These are phyloP conservation scores for Coemansia sp. DNA, from an alignment of 192 early-diverging fungal species.

Conservation along the genomic window DNA sequence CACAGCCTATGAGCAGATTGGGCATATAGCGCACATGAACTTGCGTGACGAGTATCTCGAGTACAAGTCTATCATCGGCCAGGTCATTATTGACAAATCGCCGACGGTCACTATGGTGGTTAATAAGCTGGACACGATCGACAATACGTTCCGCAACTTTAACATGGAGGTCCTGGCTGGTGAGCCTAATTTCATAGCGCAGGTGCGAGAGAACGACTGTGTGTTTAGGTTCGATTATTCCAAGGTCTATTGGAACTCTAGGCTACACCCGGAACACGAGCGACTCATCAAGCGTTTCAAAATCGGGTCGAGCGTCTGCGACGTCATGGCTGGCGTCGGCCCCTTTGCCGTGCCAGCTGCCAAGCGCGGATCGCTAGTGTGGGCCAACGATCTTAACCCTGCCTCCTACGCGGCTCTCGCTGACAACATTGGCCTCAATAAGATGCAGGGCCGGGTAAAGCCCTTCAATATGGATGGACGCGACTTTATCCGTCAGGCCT, in stretches of 20 bases:
- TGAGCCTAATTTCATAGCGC: constrained; percentile 78
- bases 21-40: constrained; percentile 98
- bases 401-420: constrained; percentile 73
- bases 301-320: constrained; percentile 73
- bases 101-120: constrained; percentile 85
- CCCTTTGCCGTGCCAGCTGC: constrained; percentile 95
- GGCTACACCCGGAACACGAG: constrained; percentile 92
- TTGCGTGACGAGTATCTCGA: constrained; percentile 85
- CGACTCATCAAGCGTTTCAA: constrained; percentile 81
- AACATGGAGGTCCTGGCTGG: constrained; percentile 96
- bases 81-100: constrained; percentile 96
- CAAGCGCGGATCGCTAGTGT: constrained; percentile 77
- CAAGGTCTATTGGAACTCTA: constrained; percentile 99
- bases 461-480: constrained; percentile 90
- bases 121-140: constrained; percentile 94
- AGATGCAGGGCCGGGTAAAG: constrained; percentile 68
- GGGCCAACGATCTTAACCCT: constrained; percentile 98
- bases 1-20: constrained; percentile 79
- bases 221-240: constrained; percentile 92
- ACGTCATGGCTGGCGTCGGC: constrained; percentile 97
- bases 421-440: constrained; percentile 83
- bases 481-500: constrained; percentile 79
- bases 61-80: constrained; percentile 88
- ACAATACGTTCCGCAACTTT: constrained; percentile 95
- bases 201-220: constrained; percentile 88